Evolutionary conservation across 345 rosid genomes (phyloP).

Genomic region (Toxicodendron radicans): DNA sequence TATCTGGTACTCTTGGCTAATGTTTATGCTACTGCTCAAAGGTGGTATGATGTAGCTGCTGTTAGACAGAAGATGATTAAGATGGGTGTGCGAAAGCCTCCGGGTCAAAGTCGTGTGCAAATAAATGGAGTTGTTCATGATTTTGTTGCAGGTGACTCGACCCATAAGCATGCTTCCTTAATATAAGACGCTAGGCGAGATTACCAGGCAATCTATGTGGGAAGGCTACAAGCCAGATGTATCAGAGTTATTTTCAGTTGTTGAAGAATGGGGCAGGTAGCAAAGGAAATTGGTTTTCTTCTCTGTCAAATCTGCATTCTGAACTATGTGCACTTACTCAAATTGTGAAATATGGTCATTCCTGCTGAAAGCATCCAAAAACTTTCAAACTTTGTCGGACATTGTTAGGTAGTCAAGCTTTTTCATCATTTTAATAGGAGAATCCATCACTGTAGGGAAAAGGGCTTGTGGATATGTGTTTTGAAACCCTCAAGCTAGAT

Average conservation of each 20-base stretch:
- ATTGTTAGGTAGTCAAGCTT: not conserved
- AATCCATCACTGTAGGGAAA: not conserved
- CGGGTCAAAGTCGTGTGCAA: constrained; percentile 40
- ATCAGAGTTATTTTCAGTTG: not conserved
- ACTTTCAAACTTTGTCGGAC: not conserved
- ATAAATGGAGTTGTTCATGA: constrained; percentile 32
- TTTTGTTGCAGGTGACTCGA: constrained; percentile 26
- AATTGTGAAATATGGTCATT: not conserved
- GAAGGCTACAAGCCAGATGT: constrained; percentile 25
- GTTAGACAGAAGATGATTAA: constrained; percentile 34
- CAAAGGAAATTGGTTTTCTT: not conserved
- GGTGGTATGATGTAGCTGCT: constrained; percentile 46
- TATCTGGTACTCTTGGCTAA: constrained; percentile 43
- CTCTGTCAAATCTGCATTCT: not conserved
- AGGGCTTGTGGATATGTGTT: not conserved
- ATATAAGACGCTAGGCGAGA: constrained; percentile 33
- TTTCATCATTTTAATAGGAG: not conserved
- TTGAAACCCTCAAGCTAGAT: no score
- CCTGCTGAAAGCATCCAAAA: not conserved
- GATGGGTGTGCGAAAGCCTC: constrained; percentile 34
- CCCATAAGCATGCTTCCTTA: constrained; percentile 21
- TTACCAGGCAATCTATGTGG: constrained; percentile 26
- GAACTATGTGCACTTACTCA: not conserved
- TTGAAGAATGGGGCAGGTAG: constrained; percentile 4
- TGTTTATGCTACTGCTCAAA: constrained; percentile 35